Evolutionary conservation across 1,139 yeast species (phyloP).

Genomic region (Candida gigantensis): DNA sequence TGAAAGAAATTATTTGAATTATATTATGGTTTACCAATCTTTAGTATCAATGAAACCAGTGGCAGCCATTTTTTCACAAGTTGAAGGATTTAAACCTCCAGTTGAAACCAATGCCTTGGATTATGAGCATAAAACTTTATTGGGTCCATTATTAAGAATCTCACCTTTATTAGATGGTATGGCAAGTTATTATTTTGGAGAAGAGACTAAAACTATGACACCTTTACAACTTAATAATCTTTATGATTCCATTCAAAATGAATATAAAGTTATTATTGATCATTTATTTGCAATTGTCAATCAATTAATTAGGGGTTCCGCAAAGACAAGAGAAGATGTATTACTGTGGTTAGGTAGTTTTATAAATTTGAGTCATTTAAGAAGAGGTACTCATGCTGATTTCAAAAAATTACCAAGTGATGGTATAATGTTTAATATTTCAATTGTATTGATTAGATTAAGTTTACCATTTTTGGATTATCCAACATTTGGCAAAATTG

Average conservation of each 20-base stretch:
- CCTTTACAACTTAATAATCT: conserved; percentile 46
- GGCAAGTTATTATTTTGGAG: conserved; percentile 48
- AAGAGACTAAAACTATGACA: conserved; percentile 37
- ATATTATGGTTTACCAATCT: conserved; percentile 56
- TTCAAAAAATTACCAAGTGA: conserved; percentile 68
- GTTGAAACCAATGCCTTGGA: conserved; percentile 43
- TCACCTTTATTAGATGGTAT: conserved; percentile 64
- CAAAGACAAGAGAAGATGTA: conserved; percentile 60
- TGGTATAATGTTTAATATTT: conserved; percentile 79
- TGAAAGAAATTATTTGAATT: conserved; percentile 52
- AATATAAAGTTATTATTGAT: conserved; percentile 56
- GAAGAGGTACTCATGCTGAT: conserved; percentile 86
- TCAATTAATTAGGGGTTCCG: conserved; percentile 75
- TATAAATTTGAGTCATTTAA: conserved; percentile 77
- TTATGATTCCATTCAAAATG: conserved; percentile 59
- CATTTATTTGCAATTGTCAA: conserved; percentile 70
- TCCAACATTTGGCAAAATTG: conserved; percentile 60
- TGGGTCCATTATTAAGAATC: conserved; percentile 76
- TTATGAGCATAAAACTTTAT: conserved; percentile 60
- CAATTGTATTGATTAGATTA: conserved; percentile 65
- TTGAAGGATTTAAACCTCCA: conserved; percentile 56
- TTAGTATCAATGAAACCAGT: conserved; percentile 63
- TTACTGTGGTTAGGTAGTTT: conserved; percentile 70
- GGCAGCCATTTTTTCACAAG: conserved; percentile 58
- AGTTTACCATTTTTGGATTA: conserved; percentile 83